phyloP scores from a whole-genome alignment of 441 rosid species.

The Jatropha multifida region DNA sequence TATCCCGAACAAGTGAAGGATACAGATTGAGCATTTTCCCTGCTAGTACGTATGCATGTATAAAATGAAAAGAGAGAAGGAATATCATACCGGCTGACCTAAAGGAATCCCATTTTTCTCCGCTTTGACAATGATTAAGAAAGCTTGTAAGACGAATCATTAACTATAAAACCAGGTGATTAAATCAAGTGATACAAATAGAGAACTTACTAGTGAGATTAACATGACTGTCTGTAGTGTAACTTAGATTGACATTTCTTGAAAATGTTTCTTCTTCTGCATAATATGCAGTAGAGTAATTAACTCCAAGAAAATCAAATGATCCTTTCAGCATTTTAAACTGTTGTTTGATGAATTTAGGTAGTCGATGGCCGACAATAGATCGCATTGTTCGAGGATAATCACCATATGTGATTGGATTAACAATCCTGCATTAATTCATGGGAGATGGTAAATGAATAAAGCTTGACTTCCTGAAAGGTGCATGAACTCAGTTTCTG shows the following conservation, averaged over 20 bases:
- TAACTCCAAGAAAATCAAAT: conserved; percentile 50
- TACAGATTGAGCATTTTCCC: too few species aligned
- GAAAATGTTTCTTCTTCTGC: conserved; percentile 23
- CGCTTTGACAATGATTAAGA: too few species aligned
- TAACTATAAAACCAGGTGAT: too few species aligned
- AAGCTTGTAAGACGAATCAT: too few species aligned
- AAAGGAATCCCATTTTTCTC: conserved; percentile 36
- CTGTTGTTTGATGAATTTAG: conserved; percentile 38
- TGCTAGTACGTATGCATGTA: too few species aligned
- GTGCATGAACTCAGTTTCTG: too few species aligned
- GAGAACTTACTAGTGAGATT: conserved; percentile 28
- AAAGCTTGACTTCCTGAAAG: too few species aligned
- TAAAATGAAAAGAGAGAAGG: neutral
- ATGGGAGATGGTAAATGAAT: neutral
- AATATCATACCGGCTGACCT: conserved; percentile 28
- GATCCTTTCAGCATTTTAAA: conserved; percentile 40
- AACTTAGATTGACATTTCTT: conserved; percentile 24
- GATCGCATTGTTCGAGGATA: conserved; percentile 39
- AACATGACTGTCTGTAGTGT: conserved; percentile 33
- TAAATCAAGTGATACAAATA: too few species aligned
- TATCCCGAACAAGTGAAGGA: too few species aligned
- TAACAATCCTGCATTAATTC: conserved; percentile 34
- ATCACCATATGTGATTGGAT: conserved; percentile 37
- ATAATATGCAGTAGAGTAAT: conserved; percentile 42
- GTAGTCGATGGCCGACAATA: conserved; percentile 36